Base-by-base conservation (phyloP, 352 stramenopile species). In the Globisporangium irregulare region DNA sequence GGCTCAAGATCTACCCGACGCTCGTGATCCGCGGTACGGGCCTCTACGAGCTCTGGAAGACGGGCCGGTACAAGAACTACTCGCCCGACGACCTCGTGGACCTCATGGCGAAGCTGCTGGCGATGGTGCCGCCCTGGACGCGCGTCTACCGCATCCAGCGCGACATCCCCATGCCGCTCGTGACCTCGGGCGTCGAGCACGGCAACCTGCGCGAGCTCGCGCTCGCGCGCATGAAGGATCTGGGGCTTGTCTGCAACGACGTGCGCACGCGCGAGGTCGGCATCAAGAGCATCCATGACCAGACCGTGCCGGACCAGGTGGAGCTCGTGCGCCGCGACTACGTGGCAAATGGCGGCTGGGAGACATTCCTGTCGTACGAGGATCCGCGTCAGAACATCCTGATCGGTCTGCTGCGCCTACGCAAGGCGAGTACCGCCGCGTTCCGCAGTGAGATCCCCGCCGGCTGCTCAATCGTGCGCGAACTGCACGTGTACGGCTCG, bases 41-140 rank as follows among this genome's bases (percentile, higher is more conserved):
- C 10, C 80, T 99, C 34, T 99, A 99, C 70, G 95, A 99, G 77
- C 76, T 99, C n/a, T 99, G 96, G 95, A 98, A 98, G 73, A 98
- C 94, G 6, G 96, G 96, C 25, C 66, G 87, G 60, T 99, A 99
- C 87, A 89, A 87, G 48, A 92, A 91, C 67, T 92, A 92, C 71
- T 89, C 84, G 24, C 84, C 84, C 1, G 80, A 90, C 61, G 84
- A 92, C 62, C 76, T 96, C 29, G 88, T 96, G 38, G 97, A 99
- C 71, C 78, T 99, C 24, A 98, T 97, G 66, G 95, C 95, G 22
- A 89, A 88, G 62, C 76, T 98, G 34, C 81, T 99, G n/a, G 91
- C 90, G 12, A 84, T 98, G 57, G 93, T 99, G 15, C 97, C 95
- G 59, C 97, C 97, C 1, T 99, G 97, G 95, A 98, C 94, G 27